Evolutionary conservation across 352 stramenopile genomes (phyloP).

Genomic region (Globisporangium perplexum): DNA sequence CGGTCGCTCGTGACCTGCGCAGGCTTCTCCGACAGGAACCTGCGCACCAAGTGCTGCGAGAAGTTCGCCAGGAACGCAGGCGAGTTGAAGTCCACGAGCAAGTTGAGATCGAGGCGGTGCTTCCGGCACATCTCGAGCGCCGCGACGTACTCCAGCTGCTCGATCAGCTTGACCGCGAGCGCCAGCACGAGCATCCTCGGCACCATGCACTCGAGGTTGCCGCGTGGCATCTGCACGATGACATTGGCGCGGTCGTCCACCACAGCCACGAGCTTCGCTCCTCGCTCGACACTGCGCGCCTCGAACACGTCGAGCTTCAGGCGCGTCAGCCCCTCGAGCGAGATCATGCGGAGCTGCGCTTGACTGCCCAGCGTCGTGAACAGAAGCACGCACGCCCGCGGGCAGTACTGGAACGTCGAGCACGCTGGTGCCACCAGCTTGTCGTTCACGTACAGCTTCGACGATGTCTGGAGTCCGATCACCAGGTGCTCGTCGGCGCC

Average conservation of each 20-base stretch:
- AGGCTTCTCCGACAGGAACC: constrained; percentile 23
- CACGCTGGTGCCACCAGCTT: constrained; percentile 33
- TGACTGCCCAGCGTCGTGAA: constrained; percentile 62
- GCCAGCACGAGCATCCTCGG: constrained; percentile 56
- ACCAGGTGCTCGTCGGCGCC: constrained; percentile 13
- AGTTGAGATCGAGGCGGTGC: constrained; percentile 72
- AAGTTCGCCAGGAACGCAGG: constrained; percentile 36
- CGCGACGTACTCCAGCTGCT: constrained; percentile 27
- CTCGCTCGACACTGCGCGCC: constrained; percentile 52
- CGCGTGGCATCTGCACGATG: constrained; percentile 68
- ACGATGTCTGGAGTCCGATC: constrained; percentile 33
- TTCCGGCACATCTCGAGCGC: constrained; percentile 70
- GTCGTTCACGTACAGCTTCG: constrained; percentile 50
- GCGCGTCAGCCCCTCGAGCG: constrained; percentile 20
- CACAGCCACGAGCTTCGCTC: constrained; percentile 51
- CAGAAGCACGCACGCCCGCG: constrained; percentile 34
- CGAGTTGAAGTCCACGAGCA: constrained; percentile 63
- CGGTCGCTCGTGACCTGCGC: constrained; percentile 45
- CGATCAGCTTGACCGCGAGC: constrained; percentile 37
- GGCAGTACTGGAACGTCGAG: constrained; percentile 57
- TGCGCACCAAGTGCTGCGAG: constrained; percentile 19
- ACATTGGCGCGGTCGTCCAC: constrained; percentile 46
- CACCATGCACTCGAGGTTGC: constrained; percentile 66
- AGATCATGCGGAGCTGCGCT: constrained; percentile 47
- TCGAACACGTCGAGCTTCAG: constrained; percentile 19